These are phyloP conservation scores for Haplosporangium sp. DNA, from an alignment of 371 early-diverging fungal species.

Conservation along the genomic window DNA sequence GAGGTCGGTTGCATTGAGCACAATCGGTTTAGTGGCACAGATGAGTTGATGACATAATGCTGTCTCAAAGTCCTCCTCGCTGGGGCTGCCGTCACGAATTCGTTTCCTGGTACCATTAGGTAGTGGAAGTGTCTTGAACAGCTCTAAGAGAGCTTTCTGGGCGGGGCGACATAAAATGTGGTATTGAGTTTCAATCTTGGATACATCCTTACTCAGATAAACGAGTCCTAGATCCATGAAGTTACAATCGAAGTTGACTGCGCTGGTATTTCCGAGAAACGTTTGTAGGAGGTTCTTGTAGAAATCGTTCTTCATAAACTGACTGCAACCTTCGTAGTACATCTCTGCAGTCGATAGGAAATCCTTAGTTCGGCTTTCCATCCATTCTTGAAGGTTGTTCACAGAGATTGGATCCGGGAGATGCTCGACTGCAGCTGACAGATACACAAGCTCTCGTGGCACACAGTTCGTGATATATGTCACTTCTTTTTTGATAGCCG, in stretches of 20 bases:
- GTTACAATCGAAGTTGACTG: conserved; percentile 14
- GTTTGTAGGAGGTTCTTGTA: conserved; percentile 7
- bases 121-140: conserved; percentile 21
- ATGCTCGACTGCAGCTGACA: conserved; percentile 7
- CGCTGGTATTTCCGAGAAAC: conserved; percentile 10
- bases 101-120: conserved; percentile 5
- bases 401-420: conserved; percentile 12
- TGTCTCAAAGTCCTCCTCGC: conserved; percentile 16
- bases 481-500: conserved; percentile 20
- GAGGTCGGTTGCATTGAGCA: conserved; percentile 34
- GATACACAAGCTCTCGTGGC: conserved; percentile 17
- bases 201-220: conserved; percentile 13
- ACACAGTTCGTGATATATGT: no score
- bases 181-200: background rate
- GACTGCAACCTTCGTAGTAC: background rate
- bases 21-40: conserved; percentile 21
- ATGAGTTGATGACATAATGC: conserved; percentile 24
- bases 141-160: conserved; percentile 26
- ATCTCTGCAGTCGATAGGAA: conserved; percentile 3
- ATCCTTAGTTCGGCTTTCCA: conserved; percentile 2
- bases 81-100: conserved; percentile 7
- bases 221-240: conserved; percentile 24
- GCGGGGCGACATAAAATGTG: conserved; percentile 24
- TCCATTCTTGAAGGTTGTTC: conserved; percentile 18
- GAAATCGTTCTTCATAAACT: background rate